Base-by-base conservation (phyloP, 345 rosid species). In the Cardamine chenopodiifolia region DNA sequence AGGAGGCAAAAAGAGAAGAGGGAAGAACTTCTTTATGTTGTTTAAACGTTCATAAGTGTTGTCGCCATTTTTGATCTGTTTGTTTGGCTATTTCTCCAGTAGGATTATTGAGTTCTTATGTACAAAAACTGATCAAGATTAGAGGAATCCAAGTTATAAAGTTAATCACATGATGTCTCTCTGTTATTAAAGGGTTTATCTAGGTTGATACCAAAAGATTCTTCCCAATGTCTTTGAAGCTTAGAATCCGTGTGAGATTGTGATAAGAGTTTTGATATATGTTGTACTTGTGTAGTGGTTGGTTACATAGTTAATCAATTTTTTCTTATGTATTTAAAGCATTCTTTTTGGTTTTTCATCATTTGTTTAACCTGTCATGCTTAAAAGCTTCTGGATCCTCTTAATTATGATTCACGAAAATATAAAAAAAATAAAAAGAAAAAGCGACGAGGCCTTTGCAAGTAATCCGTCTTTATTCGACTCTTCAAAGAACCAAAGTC, bases 21-120 rank as follows among this genome's bases (percentile, higher is more conserved):
- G 8, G 53, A 18, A 26, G 31, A 40, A 75, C 39, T 53, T 52
- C 5, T 39, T 9, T 4, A n/a, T 60, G 34, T 50, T 59, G 62
- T 59, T 58, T 18, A 37, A 34, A 25, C 28, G 45, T 75, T 61
- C 68, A 50, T 7, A 75, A 75, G 68, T 75, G 73, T 67, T 68
- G 57, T 52, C 68, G 69, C 79, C 79, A 29, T 68, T 75, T 59
- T 75, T 75, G 47, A 75, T 59, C 37, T 28, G 52, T 60, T 54
- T 66, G 26, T 58, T 47, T 66, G 73, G 73, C 61, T 67, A 74
- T 59, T 15, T 26, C 48, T 49, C 54, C 26, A 0, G 25, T 67
- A 59, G 73, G 55, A 59, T 59, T 49, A 59, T 58, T 74, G 19
- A 39, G 39, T 61, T 50, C 69, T 75, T 67, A 4, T 68, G 58